Conservation (phyloP, 805 yeast species). For the Blastobotrys attinorum region DNA sequence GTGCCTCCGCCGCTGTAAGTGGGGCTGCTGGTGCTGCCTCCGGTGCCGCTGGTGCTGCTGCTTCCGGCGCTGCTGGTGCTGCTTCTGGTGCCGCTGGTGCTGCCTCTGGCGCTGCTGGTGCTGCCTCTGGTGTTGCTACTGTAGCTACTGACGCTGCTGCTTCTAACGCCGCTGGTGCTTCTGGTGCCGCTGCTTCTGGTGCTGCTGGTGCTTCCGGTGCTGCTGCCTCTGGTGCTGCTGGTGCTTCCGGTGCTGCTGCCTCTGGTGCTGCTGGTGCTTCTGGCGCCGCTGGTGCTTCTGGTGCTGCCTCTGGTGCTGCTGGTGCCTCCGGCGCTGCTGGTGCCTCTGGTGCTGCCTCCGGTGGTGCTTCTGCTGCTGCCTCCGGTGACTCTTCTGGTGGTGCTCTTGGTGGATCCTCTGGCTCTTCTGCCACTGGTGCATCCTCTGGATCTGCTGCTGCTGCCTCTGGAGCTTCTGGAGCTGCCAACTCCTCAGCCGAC, state of each 20-base stretch:
- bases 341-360: conserved; percentile 19
- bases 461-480: conserved; percentile 2
- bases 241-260: conserved; percentile 9
- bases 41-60: conserved; percentile 13
- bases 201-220: conserved; percentile 4
- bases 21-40: conserved; percentile 15
- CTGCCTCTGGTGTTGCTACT: conserved; percentile 6
- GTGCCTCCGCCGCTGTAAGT: conserved; percentile 14
- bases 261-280: conserved; percentile 9
- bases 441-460: conserved; percentile 6
- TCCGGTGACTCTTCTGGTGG: conserved; percentile 28
- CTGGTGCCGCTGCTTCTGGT: conserved; percentile 5
- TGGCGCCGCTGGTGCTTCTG: conserved; percentile 7
- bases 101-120: conserved; percentile 10
- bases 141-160: conserved; percentile 4
- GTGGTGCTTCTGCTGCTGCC: conserved; percentile 28
- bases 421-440: conserved; percentile 5
- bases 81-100: conserved; percentile 5
- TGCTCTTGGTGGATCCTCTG: conserved; percentile 8
- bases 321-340: conserved; percentile 10
- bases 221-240: conserved; percentile 9
- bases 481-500: neutral
- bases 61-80: conserved; percentile 6
- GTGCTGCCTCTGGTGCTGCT: conserved; percentile 6
- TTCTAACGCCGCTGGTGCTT: conserved; percentile 6